Evolutionary conservation across 371 early-diverging fungal species (phyloP), one percentile per base, ranked within the genome.

Genomic region (Blakeslea trispora): DNA sequence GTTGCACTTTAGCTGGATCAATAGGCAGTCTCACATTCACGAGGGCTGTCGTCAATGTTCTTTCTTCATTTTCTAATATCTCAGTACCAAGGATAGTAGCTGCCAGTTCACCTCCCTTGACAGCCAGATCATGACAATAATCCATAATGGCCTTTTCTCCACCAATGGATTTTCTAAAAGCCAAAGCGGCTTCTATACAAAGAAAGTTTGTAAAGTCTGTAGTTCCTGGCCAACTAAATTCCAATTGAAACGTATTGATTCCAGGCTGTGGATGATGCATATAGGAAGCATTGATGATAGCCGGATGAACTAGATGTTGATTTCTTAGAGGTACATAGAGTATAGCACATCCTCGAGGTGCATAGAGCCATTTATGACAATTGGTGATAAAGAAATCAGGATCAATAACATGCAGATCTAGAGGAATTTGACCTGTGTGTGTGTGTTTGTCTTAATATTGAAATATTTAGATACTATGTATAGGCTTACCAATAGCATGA

Each of bases 281-380:
- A 63, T 82, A 82, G 22, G 71, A 69, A 11, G 67, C 61, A 9
- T 75, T 83, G 46, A 85, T 81, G 48, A 77, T 56, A 32, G 79
- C 46, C 37, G 81, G 81, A 63, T 83, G 81, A 10, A 86, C 63
- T 13, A 71, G 43, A 4, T 62, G 48, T 45, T 88, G 88, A 44
- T 81, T 70, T 14, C 75, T 63, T 37, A 72, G 66, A 15, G 79
- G 64, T 14, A 83, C 82, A 48, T 81, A 87, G 3, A 91, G 65
- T 0, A 87, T 55, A 5, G 87, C 85, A 3, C 75, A 69, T 9
- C 87, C 83, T 21, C 88, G 78, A 17, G 81, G 77, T 32, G 77
- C 69, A 56, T 69, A 88, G n/a, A 87, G 61, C 91, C 91, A 91
- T 71, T 91, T 91, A 65, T 91, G 91, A 35, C 77, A 72, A 55